Evolutionary conservation across 805 yeast genomes (phyloP).

Genomic region (Cyberlindnera mycetangii): DNA sequence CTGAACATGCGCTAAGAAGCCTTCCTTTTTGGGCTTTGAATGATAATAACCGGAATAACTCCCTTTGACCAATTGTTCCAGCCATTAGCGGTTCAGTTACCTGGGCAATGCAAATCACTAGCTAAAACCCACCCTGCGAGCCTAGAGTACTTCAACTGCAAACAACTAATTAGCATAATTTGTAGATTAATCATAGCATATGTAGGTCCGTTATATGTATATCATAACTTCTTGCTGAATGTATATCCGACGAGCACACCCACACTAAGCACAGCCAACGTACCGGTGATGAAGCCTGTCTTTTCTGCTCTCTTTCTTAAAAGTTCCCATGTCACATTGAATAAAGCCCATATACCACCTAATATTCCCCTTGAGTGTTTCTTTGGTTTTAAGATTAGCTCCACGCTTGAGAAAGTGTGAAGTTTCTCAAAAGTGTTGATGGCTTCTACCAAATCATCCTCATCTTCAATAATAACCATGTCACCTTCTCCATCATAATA

Average conservation of each 20-base stretch:
- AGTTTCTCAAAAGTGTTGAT: conserved; percentile 20
- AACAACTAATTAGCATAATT: not conserved
- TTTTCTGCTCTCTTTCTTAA: not conserved
- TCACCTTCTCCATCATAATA: conserved; percentile 40
- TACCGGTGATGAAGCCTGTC: conserved; percentile 13
- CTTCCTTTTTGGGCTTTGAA: no score
- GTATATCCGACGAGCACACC: conserved; percentile 26
- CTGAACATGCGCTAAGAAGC: no score
- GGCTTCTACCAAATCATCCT: conserved; percentile 33
- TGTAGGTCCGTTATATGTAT: not conserved
- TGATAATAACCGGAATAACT: no score
- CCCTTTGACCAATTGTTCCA: no score
- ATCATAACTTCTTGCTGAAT: not conserved
- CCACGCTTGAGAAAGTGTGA: conserved; percentile 12
- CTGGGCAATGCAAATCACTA: no score
- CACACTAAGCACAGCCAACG: conserved; percentile 21
- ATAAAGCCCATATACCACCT: conserved; percentile 9
- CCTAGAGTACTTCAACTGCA: no score
- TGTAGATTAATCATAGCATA: not conserved
- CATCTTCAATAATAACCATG: conserved; percentile 31
- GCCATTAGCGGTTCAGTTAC: no score
- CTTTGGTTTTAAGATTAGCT: conserved; percentile 12
- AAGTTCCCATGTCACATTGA: conserved; percentile 7
- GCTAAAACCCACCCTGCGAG: no score
- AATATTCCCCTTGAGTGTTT: not conserved